Conservation (phyloP, 371 early-diverging fungal species). For the Aphelidium insulamus region DNA sequence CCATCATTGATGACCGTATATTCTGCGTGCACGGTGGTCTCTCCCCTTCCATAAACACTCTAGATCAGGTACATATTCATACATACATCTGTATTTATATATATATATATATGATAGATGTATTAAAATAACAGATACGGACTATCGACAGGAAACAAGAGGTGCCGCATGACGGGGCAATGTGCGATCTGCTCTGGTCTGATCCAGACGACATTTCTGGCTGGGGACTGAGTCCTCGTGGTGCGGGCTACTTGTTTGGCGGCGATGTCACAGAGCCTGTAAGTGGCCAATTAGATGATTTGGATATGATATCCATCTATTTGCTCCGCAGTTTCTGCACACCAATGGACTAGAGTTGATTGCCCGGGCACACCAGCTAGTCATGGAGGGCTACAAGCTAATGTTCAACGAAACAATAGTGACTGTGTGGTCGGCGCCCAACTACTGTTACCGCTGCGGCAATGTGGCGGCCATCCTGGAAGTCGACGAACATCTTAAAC, state of each 20-base stretch:
- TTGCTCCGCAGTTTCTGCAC: conserved; percentile 42
- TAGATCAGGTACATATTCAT: conserved; percentile 54
- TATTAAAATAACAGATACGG: conserved; percentile 46
- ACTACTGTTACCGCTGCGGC: conserved; percentile 93
- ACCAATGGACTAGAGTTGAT: conserved; percentile 78
- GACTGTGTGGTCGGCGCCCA: conserved; percentile 99
- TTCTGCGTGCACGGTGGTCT: conserved; percentile 98
- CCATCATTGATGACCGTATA: conserved; percentile 78
- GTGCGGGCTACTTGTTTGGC: conserved; percentile 97
- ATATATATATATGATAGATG: no score
- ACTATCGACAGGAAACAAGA: conserved; percentile 95
- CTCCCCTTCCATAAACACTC: conserved; percentile 70
- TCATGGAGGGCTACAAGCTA: conserved; percentile 92
- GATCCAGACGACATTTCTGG: conserved; percentile 94
- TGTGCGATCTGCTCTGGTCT: conserved; percentile 98
- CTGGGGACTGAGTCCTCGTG: conserved; percentile 94
- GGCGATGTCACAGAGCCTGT: conserved; percentile 63
- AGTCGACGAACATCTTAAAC: conserved; percentile 71
- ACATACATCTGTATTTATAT: no score
- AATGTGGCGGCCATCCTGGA: conserved; percentile 96
- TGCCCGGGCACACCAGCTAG: conserved; percentile 96
- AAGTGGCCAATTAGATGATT: conserved; percentile 6
- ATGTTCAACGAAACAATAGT: conserved; percentile 91
- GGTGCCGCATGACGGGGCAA: conserved; percentile 96
- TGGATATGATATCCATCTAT: background rate